Percentiles rank a stretch among this genome's conserved stretches.
phyloP scores from a whole-genome alignment of 495 filamentous ascomycete species.

The Hypoxylon cercidicola region DNA sequence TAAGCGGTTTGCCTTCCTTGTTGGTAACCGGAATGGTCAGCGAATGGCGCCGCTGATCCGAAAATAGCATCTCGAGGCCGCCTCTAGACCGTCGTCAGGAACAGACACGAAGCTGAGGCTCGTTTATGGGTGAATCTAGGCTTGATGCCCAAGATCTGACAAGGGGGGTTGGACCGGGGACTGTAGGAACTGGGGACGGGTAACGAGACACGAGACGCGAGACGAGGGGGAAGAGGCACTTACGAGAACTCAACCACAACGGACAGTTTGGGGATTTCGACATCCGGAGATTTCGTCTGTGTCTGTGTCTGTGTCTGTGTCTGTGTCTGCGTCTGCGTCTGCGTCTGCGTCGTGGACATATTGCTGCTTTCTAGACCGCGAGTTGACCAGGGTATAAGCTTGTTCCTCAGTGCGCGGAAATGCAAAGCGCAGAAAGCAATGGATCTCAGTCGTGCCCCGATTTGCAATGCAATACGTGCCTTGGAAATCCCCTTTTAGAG shows the following conservation, averaged over 20 bases:
- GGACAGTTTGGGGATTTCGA: constrained; percentile 48
- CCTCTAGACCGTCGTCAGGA: constrained; percentile 65
- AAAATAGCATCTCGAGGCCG: constrained; percentile 94
- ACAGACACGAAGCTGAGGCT: constrained; percentile 1
- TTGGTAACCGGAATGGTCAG: constrained; percentile 74
- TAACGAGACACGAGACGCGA: background rate
- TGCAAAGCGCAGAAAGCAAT: constrained; percentile 3
- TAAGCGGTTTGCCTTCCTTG: constrained; percentile 66
- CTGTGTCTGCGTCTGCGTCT: no score
- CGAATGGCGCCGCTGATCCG: constrained; percentile 76
- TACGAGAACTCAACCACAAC: constrained; percentile 83
- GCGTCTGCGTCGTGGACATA: constrained; percentile 30
- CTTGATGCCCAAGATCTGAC: constrained; percentile 2
- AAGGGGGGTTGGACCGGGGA: background rate
- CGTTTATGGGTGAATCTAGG: background rate
- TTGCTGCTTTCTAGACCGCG: constrained; percentile 14
- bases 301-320: no score
- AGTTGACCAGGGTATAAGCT: background rate
- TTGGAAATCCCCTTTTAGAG: background rate
- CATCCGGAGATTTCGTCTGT: constrained; percentile 29
- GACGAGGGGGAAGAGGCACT: constrained; percentile 37
- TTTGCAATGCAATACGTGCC: no score
- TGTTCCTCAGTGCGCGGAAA: background rate
- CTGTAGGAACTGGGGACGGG: background rate
- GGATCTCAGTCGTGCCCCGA: no score